Conservation (phyloP, 257 asterid genomes). For the Solanum piurae region DNA sequence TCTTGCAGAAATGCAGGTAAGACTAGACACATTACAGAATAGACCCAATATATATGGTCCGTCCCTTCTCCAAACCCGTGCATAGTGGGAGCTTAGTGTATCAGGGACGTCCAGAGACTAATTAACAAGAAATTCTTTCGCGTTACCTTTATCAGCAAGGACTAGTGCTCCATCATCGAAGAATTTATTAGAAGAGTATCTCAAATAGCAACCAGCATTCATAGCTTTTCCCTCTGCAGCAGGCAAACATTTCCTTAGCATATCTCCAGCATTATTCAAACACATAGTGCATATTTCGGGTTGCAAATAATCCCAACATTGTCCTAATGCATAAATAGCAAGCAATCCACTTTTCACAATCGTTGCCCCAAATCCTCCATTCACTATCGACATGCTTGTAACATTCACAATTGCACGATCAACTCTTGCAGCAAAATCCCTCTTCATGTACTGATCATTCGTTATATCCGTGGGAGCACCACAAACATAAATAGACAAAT, state of each 20-base stretch:
- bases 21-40: background rate
- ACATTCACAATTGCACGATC: slow-evolving; percentile 2
- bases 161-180: background rate
- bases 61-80: background rate
- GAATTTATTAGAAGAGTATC: slow-evolving; percentile 15
- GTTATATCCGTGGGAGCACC: slow-evolving; percentile 2
- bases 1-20: background rate
- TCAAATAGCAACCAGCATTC: slow-evolving; percentile 16
- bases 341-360: background rate
- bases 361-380: background rate
- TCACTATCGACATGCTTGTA: background rate
- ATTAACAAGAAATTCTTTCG: background rate
- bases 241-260: slow-evolving; percentile 3
- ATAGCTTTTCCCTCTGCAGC: slow-evolving; percentile 12
- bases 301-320: slow-evolving; percentile 13
- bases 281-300: background rate
- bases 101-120: background rate
- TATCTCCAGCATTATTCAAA: slow-evolving; percentile 1
- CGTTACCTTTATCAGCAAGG: background rate
- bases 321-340: slow-evolving; percentile 5
- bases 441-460: slow-evolving; percentile 6
- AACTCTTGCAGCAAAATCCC: background rate
- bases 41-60: background rate
- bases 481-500: background rate
- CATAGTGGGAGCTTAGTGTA: background rate